Percentiles rank a stretch among this genome's conserved stretches.
Evolutionary conservation across 495 filamentous ascomycete species (phyloP).

Genomic region (Talaromyces ruber): DNA sequence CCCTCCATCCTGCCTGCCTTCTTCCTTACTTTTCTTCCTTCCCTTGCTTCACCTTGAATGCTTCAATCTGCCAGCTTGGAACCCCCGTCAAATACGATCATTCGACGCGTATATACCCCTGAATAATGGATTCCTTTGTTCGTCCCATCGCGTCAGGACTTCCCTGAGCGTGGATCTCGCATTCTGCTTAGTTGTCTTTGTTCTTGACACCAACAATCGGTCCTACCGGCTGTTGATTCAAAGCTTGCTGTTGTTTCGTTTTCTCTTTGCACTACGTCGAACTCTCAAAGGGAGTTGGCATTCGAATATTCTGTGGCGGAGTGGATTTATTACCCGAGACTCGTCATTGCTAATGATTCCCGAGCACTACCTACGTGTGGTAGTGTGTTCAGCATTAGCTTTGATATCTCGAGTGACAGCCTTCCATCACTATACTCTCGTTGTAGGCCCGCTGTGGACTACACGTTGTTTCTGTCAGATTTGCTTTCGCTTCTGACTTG

Average conservation of each 20-base stretch:
- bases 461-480: neutral
- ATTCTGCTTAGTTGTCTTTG: neutral
- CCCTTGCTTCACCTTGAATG: neutral
- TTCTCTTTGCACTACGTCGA: neutral
- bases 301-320: neutral
- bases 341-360: neutral
- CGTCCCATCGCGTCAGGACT: neutral
- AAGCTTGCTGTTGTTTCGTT: neutral
- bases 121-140: neutral
- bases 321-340: neutral
- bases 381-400: neutral
- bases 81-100: neutral
- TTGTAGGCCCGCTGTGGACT: slow-evolving; percentile 1
- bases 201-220: neutral
- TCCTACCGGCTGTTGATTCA: neutral
- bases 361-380: neutral
- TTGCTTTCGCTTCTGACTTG: neutral
- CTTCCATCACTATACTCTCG: neutral
- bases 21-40: neutral
- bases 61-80: neutral
- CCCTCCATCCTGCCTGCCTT: neutral
- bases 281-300: neutral
- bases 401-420: neutral
- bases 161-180: neutral
- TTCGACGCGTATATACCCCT: neutral